These are phyloP conservation scores for Arthrobotrys pseudoclavata DNA, from an alignment of 2,329 filamentous ascomycete genomes.

Conservation along the genomic window DNA sequence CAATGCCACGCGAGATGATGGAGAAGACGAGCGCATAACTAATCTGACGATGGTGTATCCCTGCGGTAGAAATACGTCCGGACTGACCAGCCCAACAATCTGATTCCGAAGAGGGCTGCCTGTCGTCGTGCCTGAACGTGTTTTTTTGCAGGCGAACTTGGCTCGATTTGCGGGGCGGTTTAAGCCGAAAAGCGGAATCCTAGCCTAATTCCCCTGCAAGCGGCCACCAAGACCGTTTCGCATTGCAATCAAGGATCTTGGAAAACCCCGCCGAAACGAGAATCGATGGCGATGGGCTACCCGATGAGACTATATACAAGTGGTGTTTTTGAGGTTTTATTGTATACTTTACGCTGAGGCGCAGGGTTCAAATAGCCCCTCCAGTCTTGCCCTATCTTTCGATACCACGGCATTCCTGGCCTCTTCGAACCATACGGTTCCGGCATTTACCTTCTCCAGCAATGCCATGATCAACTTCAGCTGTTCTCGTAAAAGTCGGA, in stretches of 20 bases:
- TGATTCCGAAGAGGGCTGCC: conserved; percentile 1
- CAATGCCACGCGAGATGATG: conserved; percentile 14
- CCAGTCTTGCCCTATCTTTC: conserved; percentile 18
- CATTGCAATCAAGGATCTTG: background rate
- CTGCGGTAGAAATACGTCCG: background rate
- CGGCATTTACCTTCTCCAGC: conserved; percentile 28
- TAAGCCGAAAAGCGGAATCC: conserved; percentile 42
- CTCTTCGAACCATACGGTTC: conserved; percentile 29
- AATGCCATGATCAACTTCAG: conserved; percentile 42
- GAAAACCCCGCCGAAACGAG: background rate
- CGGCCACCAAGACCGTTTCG: background rate
- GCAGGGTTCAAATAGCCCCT: conserved; percentile 31
- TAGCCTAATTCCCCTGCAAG: conserved; percentile 21
- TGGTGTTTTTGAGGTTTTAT: background rate
- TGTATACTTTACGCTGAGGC: background rate
- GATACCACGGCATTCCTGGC: conserved; percentile 20
- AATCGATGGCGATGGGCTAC: conserved; percentile 1
- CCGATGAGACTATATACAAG: background rate
- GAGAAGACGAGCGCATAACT: conserved; percentile 13
- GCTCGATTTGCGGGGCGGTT: conserved; percentile 50
- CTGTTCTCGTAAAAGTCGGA: conserved; percentile 28
- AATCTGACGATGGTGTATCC: conserved; percentile 18
- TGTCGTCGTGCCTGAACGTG: conserved; percentile 15
- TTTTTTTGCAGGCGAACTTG: conserved; percentile 14
- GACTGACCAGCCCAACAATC: background rate